Evolutionary conservation across 75 land plant genomes (phyloP).

Genomic region (Selaginella moellendorffii): DNA sequence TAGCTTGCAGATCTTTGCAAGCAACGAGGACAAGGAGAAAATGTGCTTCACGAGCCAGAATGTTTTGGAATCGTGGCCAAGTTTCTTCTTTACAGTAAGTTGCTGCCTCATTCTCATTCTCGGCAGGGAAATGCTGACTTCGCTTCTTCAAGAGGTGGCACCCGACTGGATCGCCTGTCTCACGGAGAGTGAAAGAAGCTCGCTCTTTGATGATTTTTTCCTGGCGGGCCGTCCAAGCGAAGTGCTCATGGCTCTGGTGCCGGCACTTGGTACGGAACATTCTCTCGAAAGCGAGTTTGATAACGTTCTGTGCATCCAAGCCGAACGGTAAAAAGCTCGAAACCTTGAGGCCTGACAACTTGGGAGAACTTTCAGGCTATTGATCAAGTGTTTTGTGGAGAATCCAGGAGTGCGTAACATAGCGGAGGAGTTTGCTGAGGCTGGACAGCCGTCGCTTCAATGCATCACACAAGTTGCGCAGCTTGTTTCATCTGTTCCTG

Average conservation of each 20-base stretch:
- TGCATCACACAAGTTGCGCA: conserved; percentile 25
- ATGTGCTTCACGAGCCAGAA: background rate
- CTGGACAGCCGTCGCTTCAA: background rate
- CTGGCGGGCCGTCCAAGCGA: conserved; percentile 37
- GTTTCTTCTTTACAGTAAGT: background rate
- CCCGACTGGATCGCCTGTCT: conserved; percentile 67
- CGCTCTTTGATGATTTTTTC: conserved; percentile 64
- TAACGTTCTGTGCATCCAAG: conserved; percentile 33
- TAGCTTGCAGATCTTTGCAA: background rate
- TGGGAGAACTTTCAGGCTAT: background rate
- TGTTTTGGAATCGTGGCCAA: background rate
- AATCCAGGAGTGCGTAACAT: background rate
- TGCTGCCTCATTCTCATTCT: too few species aligned
- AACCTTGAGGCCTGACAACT: too few species aligned
- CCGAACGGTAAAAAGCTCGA: conserved; percentile 71
- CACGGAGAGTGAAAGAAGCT: conserved; percentile 23
- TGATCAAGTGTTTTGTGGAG: background rate
- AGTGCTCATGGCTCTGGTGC: conserved; percentile 40
- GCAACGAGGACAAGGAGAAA: background rate
- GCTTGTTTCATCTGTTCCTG: conserved; percentile 74
- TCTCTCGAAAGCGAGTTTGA: conserved; percentile 20
- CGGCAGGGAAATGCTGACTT: too few species aligned
- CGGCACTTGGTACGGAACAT: conserved; percentile 30
- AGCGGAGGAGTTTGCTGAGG: background rate
- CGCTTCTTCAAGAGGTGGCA: conserved; percentile 45